Conservation (phyloP, 805 yeast species). For the Candida berthetii region DNA sequence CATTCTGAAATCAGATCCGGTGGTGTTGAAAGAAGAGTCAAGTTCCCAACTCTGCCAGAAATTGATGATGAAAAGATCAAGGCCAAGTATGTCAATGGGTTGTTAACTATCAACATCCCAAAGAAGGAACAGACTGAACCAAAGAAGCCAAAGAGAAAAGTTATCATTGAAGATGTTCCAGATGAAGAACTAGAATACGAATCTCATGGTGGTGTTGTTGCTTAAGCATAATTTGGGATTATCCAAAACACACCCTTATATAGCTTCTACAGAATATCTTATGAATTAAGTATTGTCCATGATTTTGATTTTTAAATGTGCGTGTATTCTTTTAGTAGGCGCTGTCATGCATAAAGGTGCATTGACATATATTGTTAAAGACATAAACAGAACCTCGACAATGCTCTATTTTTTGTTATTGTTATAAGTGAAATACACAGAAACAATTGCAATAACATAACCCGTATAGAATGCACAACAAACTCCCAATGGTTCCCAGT, state of each 20-base stretch:
- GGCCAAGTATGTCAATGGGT: slow-evolving; percentile 49
- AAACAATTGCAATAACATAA: no score
- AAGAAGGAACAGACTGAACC: slow-evolving; percentile 27
- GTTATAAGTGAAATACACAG: background rate
- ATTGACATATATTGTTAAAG: no score
- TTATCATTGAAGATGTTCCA: slow-evolving; percentile 40
- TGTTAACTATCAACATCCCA: slow-evolving; percentile 46
- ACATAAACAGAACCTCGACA: no score
- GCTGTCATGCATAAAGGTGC: no score
- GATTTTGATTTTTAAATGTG: no score
- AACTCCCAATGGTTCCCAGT: background rate
- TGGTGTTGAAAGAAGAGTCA: slow-evolving; percentile 48
- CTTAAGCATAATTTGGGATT: no score
- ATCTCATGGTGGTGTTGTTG: slow-evolving; percentile 18
- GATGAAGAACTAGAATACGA: slow-evolving; percentile 40
- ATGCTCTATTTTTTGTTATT: no score
- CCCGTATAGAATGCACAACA: background rate
- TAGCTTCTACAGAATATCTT: no score
- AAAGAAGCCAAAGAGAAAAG: slow-evolving; percentile 36
- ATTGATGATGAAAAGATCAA: slow-evolving; percentile 46
- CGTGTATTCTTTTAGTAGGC: no score
- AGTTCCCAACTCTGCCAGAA: slow-evolving; percentile 47
- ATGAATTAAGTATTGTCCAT: no score
- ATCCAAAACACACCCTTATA: no score
- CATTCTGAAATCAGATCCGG: slow-evolving; percentile 53